Evolutionary conservation across 768 basidiomycete genomes (phyloP).

Genomic region (Pleurotus salmoneostramineus): DNA sequence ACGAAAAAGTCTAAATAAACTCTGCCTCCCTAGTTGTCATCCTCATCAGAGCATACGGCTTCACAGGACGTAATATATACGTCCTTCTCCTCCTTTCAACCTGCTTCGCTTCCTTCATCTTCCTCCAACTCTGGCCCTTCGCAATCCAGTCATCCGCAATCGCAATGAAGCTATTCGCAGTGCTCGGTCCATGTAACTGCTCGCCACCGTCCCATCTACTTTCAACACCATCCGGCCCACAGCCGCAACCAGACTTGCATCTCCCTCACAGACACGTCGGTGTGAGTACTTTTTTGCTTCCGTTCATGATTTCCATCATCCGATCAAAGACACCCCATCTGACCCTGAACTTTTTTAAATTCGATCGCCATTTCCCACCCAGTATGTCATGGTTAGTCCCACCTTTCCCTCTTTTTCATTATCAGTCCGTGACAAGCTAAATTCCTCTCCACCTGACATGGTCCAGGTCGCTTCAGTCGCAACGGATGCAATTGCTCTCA

Average conservation of each 20-base stretch:
- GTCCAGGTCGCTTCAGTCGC: constrained; percentile 14
- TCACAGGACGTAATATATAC: constrained; percentile 17
- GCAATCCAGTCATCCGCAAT: constrained; percentile 10
- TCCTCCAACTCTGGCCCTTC: constrained; percentile 18
- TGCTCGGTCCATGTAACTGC: neutral
- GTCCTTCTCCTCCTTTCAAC: constrained; percentile 11
- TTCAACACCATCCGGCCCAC: too few species aligned
- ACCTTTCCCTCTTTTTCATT: neutral
- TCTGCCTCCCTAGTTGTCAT: constrained; percentile 17
- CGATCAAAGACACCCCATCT: neutral
- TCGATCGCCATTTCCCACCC: too few species aligned
- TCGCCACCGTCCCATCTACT: neutral
- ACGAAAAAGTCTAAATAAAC: neutral
- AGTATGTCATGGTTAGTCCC: constrained; percentile 11
- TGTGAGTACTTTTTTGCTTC: neutral
- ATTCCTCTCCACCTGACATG: too few species aligned
- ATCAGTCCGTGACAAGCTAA: neutral
- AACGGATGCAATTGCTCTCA: constrained; percentile 16
- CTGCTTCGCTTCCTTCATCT: constrained; percentile 14
- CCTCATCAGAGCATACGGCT: constrained; percentile 22
- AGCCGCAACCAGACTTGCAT: too few species aligned
- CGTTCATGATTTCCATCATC: neutral
- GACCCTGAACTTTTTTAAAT: too few species aligned
- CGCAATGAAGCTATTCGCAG: constrained; percentile 6
- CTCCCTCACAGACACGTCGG: neutral